Evolutionary conservation across 176 grass and related monocot genomes (phyloP).

Genomic region (Hyparrhenia diplandra): DNA sequence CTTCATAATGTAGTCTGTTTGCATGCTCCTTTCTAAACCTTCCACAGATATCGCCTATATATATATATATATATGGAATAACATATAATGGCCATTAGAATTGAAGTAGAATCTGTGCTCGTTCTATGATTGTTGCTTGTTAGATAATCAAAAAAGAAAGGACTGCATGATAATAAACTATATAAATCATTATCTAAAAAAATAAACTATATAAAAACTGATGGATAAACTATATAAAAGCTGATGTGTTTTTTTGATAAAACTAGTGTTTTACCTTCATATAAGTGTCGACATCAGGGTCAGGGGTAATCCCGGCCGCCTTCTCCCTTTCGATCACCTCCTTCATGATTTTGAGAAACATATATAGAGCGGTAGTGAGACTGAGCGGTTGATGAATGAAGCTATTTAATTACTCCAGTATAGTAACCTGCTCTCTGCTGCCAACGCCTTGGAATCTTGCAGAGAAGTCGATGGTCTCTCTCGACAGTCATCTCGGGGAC

Average conservation of each 20-base stretch:
- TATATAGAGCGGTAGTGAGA: background rate
- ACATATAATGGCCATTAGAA: background rate
- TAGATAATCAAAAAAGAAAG: background rate
- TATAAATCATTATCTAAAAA: too few species aligned
- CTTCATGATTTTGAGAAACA: conserved; percentile 39
- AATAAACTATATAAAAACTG: background rate
- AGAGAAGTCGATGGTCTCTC: conserved; percentile 65
- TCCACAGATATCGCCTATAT: conserved; percentile 69
- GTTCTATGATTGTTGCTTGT: background rate
- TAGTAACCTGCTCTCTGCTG: conserved; percentile 19
- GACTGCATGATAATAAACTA: too few species aligned
- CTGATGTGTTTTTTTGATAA: background rate
- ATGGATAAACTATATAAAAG: background rate
- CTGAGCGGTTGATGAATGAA: background rate
- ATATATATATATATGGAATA: too few species aligned
- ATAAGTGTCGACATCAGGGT: conserved; percentile 68
- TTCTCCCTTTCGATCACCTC: conserved; percentile 79
- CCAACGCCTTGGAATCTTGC: conserved; percentile 53
- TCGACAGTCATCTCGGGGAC: conserved; percentile 73
- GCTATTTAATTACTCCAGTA: too few species aligned
- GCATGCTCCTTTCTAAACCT: conserved; percentile 73
- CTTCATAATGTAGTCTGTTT: conserved; percentile 94
- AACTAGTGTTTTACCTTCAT: conserved; percentile 60
- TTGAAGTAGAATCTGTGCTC: background rate
- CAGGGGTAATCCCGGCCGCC: conserved; percentile 48